Evolutionary conservation across 108 stramenopile genomes (phyloP).

Genomic region (Conticribra guillardii): DNA sequence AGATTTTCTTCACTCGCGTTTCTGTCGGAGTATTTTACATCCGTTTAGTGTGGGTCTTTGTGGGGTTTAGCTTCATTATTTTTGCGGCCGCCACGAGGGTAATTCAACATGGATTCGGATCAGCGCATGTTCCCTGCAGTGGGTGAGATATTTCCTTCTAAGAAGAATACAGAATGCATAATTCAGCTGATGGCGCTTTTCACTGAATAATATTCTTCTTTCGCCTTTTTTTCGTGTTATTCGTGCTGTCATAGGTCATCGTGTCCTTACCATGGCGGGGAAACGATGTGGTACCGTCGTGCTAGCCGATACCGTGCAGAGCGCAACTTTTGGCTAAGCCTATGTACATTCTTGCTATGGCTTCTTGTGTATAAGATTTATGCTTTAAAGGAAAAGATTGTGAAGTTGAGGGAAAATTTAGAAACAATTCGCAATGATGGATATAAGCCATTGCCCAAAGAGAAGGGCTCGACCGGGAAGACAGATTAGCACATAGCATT

Average conservation of each 20-base stretch:
- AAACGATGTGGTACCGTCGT: constrained; percentile 51
- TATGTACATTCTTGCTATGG: constrained; percentile 48
- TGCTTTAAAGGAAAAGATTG: constrained; percentile 37
- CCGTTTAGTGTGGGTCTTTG: constrained; percentile 44
- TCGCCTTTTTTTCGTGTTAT: too few species aligned
- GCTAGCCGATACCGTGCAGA: constrained; percentile 48
- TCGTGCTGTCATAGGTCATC: constrained; percentile 39
- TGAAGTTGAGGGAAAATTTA: constrained; percentile 24
- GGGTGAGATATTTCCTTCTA: constrained; percentile 41
- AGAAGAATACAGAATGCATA: too few species aligned
- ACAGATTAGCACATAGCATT: neutral
- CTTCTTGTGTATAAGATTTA: constrained; percentile 49
- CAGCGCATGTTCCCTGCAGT: constrained; percentile 40
- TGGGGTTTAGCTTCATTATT: constrained; percentile 28
- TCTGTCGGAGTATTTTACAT: constrained; percentile 30
- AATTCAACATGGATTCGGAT: constrained; percentile 31
- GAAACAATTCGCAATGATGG: constrained; percentile 16
- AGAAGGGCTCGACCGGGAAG: neutral
- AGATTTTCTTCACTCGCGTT: constrained; percentile 49
- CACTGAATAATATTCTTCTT: too few species aligned
- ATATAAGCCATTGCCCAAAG: neutral
- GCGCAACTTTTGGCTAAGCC: constrained; percentile 50
- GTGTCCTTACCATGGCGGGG: constrained; percentile 43
- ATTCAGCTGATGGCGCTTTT: too few species aligned
- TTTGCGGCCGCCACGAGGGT: constrained; percentile 24